Percentiles rank a stretch among this genome's conserved stretches.
Conservation (phyloP, 148 eudicot genomes). For the Rhododendron molle region DNA sequence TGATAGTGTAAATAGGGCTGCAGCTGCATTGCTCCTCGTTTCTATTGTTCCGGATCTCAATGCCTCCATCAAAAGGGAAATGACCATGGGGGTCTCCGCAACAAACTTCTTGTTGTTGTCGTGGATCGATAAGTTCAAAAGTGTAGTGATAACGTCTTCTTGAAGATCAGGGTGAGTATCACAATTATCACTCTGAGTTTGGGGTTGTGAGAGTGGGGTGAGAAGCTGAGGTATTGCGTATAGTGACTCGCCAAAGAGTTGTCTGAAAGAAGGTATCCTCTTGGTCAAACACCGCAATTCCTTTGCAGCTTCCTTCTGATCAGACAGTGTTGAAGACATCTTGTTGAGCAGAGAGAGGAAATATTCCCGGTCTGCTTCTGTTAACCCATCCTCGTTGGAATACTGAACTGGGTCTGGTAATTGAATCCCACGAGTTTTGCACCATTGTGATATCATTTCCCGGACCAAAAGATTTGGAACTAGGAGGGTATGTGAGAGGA, state of each 20-base stretch:
- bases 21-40: constrained; percentile 89
- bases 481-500: constrained; percentile 72
- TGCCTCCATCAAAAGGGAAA: constrained; percentile 60
- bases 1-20: constrained; percentile 82
- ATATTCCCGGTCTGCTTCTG: constrained; percentile 57
- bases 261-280: constrained; percentile 69
- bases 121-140: constrained; percentile 83
- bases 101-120: constrained; percentile 91
- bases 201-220: constrained; percentile 38
- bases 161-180: constrained; percentile 51
- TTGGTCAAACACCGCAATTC: constrained; percentile 70
- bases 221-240: constrained; percentile 56
- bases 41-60: constrained; percentile 58
- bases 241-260: constrained; percentile 68
- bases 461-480: constrained; percentile 63
- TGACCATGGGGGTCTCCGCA: constrained; percentile 69
- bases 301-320: constrained; percentile 85
- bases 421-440: constrained; percentile 47
- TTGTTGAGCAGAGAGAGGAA: constrained; percentile 50
- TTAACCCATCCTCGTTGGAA: constrained; percentile 40
- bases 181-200: constrained; percentile 3
- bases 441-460: constrained; percentile 79
- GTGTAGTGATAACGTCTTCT: constrained; percentile 81
- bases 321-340: constrained; percentile 56
- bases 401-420: constrained; percentile 39